Base-by-base conservation (phyloP, 192 early-diverging fungal genomes). In the Coemansia sp. region DNA sequence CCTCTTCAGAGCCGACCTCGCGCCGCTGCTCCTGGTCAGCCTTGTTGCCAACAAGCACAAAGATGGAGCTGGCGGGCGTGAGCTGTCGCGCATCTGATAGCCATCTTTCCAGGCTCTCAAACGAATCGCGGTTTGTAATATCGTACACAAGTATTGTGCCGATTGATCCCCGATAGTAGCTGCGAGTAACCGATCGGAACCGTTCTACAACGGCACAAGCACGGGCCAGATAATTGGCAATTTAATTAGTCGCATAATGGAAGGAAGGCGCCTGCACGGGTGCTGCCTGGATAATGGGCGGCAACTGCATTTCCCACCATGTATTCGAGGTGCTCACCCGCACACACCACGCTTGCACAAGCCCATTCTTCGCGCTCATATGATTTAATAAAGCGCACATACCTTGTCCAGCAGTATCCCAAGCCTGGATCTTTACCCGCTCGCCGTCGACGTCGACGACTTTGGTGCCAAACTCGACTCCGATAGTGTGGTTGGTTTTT, bases 121-220 rank as follows among this genome's bases (percentile, higher is more conserved):
- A 91, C 24, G 87, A 85, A n/a, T 67, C 67, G 53, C 67, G 73
- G 64, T 84, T 89, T 51, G 88, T 86, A 44, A 92, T 83, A 69
- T 92, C 90, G 58, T 91, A 92, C n/a, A 91, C 88, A 25, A 92
- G 63, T 10, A 90, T 73, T 19, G 87, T 89, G 33, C 89, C 90
- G 10, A 87, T 86, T 30, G 90, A 88, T 32, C 90, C 90, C 65
- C 90, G 83, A 58, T 91, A 92, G 57, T 92, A 92, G 69, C 87
- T 89, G 46, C 83, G 80, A 4, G 90, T 92, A 18, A 92, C 74
- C 19, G 80, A 81, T 33, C 86, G 56, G 83, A 89, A 79, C 67
- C 88, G 67, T 47, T 82, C 71, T 77, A 77, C 63, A 55, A n/a
- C n/a, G n/a, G n/a, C n/a, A n/a, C 16, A 14, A 9, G 33, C 16